Evolutionary conservation across 208 protist species (phyloP).

Genomic region (Trichomonas vaginalis): DNA sequence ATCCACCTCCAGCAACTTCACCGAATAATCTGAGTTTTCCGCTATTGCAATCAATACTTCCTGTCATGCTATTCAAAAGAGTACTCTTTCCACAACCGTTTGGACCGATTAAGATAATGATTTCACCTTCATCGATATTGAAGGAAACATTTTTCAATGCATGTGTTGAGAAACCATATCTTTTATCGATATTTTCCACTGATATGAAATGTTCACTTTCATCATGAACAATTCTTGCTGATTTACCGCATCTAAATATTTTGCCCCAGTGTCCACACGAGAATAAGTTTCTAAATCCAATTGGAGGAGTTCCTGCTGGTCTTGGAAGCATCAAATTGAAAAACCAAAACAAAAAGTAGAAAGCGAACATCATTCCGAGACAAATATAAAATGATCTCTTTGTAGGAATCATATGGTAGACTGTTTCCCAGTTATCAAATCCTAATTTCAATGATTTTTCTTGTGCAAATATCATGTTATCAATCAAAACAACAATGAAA

Average conservation of each 20-base stretch:
- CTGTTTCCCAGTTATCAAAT: no score
- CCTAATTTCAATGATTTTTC: no score
- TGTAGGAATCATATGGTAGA: no score
- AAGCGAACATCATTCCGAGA: neutral
- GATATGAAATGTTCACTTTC: neutral
- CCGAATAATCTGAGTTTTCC: neutral
- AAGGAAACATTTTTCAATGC: neutral
- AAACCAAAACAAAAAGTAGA: neutral
- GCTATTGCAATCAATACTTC: neutral
- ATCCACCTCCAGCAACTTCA: neutral
- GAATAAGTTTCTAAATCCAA: neutral
- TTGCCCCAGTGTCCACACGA: neutral
- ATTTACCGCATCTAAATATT: neutral
- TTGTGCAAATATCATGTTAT: no score
- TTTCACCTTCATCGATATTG: neutral
- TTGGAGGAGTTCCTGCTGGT: neutral
- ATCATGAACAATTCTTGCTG: neutral
- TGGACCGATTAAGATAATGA: neutral
- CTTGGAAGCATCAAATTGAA: neutral
- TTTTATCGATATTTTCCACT: neutral
- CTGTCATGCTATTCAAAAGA: neutral
- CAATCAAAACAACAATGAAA: no score
- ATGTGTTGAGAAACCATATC: neutral
- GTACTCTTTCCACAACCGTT: neutral
- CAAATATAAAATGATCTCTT: neutral